Evolutionary conservation across 1,284 basidiomycete species (phyloP), one percentile per base, ranked within the genome.

Genomic region (Boletellus dicymbophilus): DNA sequence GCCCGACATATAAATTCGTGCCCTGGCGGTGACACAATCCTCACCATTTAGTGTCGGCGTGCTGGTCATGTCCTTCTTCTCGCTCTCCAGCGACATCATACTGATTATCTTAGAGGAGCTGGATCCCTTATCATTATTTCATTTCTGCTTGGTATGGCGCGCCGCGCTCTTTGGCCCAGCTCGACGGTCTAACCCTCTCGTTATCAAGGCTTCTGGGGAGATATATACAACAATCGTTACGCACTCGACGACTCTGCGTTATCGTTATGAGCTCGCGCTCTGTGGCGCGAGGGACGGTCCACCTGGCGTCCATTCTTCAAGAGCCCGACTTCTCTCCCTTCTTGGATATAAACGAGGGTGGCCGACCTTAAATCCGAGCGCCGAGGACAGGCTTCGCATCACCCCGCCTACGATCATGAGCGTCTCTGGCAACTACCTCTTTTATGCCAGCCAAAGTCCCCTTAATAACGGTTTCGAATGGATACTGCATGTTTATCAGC

Each of bases 251-350:
- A 70, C 72, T 26, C 74, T 84, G 48, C 74, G 73, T 36, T 83
- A 83, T 65, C 73, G 72, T 50, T 74, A 76, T 58, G 80, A 83
- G 55, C 72, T 83, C 28, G 79, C 75, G 16, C 51, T 74, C n/a
- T 69, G 74, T 45, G 80, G 79, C 37, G 78, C 81, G 77, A 74
- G 68, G 56, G 79, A 83, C 55, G 81, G 81, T 1, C 69, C 73
- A 38, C 70, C 69, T 30, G 66, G 72, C 18, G 64, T 69, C 47
- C 61, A 68, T 44, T 60, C 66, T 21, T 68, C 71, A 15, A 67
- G 73, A 22, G 65, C 67, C 26, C 76, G 80, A 48, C 72, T 81
- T 45, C 73, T 78, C 52, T 67, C 80, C 44, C 70, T 83, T 38
- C 59, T 72, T 46, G 67, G 69, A 22, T 78, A 81, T 61, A 75